Base-by-base conservation (phyloP, 352 stramenopile genomes). In the Pythium scleroteichum region DNA sequence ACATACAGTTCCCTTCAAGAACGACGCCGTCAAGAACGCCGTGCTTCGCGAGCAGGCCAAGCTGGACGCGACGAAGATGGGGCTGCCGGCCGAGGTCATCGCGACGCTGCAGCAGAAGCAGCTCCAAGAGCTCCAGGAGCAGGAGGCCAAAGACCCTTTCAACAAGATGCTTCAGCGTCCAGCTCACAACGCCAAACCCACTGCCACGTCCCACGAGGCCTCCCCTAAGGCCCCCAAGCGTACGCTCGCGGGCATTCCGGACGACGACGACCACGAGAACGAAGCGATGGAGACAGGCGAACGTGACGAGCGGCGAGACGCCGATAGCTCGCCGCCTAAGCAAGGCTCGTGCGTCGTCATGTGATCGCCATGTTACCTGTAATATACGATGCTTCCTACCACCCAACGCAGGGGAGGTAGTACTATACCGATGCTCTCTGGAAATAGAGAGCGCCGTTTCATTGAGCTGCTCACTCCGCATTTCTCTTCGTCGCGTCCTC, bases 1-100 rank as follows among this genome's bases (percentile, higher is more conserved):
- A n/a, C n/a, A n/a, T n/a, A n/a, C 42, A 93, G 83, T 93, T 44
- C 82, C 82, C 33, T 93, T 91, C 68, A 90, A 90, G 72, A 88
- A 90, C 57, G 83, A 93, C 54, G 75, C 78, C 0, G 74, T 93
- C 40, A 89, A 89, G 71, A 91, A 93, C 19, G 83, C 83, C 16
- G 78, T 93, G 59, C 57, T 93, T 48, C 68, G 77, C 0, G 81
- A 93, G 42, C 83, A 93, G 53, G 79, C 79, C 64, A 91, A 93
- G 68, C 27, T 82, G 24, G 83, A 93, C 47, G 83, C 83, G 4
- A 78, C 70, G 24, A 83, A 86, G 66, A 78, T 86, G 64, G 83
- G 83, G 41, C 65, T 93, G 12, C 79, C 83, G 0, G 66, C 79
- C 40, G 69, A 87, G 44, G 59, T 92, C 39, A 77, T 92, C 24